Evolutionary conservation across 306 rosid genomes (phyloP), one percentile per base, ranked within the genome.

Genomic region (Herpetospermum pedunculosum): DNA sequence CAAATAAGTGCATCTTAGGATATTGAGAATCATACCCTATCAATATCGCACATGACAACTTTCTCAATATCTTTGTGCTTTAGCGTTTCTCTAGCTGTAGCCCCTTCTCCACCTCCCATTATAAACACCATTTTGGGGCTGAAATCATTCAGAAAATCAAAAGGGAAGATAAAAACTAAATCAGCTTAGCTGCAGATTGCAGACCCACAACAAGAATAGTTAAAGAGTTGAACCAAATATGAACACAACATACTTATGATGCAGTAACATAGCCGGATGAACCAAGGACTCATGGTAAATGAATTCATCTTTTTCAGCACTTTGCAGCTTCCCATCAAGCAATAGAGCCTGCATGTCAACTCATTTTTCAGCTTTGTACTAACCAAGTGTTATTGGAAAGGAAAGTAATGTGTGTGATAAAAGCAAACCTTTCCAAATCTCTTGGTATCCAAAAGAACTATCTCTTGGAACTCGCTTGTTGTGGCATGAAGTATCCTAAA

Each of bases 41-140:
- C 85, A 75, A 78, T 78, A 40, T 78, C 85, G 58, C 85, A 82
- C 82, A 82, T 75, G n/a, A 82, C 43, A 34, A 82, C 78, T 44
- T 75, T 75, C 72, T 75, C 82, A 0, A 63, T 10, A 26, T 30
- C 32, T 60, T 71, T 75, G 53, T 78, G 80, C 75, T 43, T 82
- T 21, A 82, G 77, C 38, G 67, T 52, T 75, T 75, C 85, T 64
- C 82, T 75, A 6, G 75, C 82, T 14, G 80, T 75, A 6, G 69
- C 78, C 25, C 82, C 85, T 75, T 78, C 82, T 13, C 85, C 82
- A 13, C 80, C 82, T 75, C 82, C 85, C 82, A 82, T 70, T 43
- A 78, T 78, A 63, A 70, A 82, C 29, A 74, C 49, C 3, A 64
- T 74, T 74, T 74, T 77, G 14, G 84, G 84, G 70, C 81, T 77